Evolutionary conservation across 2,329 filamentous ascomycete genomes (phyloP).

Genomic region (Calonectria fujianensis): DNA sequence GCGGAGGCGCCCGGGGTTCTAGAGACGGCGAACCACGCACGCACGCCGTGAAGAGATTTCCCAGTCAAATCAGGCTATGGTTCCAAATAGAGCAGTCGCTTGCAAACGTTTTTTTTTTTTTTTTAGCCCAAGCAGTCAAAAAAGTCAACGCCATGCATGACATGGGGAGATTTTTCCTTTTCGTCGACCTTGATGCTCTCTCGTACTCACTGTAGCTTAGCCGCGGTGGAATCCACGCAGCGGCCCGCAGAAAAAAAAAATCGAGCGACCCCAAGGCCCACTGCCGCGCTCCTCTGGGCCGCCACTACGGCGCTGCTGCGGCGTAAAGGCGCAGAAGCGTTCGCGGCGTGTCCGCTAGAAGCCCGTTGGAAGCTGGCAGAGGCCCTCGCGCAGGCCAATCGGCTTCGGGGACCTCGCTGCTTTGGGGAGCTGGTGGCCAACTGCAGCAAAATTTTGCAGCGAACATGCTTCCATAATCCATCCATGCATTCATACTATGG

Average conservation of each 20-base stretch:
- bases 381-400: constrained; percentile 31
- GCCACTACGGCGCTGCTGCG: constrained; percentile 36
- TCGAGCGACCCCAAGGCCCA: constrained; percentile 1
- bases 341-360: constrained; percentile 24
- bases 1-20: background rate
- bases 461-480: constrained; percentile 31
- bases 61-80: constrained; percentile 1
- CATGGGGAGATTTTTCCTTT: constrained; percentile 21
- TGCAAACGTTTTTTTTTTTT: too few relatives aligned
- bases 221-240: background rate
- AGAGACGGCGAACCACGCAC: background rate
- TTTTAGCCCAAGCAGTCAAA: background rate
- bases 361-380: constrained; percentile 8
- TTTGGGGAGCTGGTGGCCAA: constrained; percentile 30
- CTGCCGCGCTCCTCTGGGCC: constrained; percentile 9
- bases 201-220: background rate
- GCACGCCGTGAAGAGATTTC: background rate
- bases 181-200: background rate
- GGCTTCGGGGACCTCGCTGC: constrained; percentile 33
- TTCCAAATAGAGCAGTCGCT: background rate
- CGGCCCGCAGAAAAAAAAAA: constrained; percentile 35
- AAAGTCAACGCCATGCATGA: constrained; percentile 14
- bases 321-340: constrained; percentile 29
- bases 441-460: background rate
- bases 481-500: constrained; percentile 36